phyloP scores from a whole-genome alignment of 768 basidiomycete species.

The Hortiboletus flavorubellus region DNA sequence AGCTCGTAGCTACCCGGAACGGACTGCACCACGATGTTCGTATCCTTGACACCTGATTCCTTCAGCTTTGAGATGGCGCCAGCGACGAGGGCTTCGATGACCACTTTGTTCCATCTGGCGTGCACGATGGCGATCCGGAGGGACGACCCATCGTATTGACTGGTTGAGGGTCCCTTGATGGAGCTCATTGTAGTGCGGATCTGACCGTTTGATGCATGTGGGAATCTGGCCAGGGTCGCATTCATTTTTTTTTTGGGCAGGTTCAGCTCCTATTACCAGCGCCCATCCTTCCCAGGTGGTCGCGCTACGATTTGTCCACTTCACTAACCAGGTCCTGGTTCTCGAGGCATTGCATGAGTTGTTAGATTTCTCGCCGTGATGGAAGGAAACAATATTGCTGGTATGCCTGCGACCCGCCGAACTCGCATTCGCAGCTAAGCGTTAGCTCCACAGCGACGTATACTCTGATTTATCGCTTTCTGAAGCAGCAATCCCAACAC shows the following conservation, averaged over 20 bases:
- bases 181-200: slow-evolving; percentile 27
- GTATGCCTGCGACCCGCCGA: slow-evolving; percentile 34
- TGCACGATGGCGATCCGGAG: slow-evolving; percentile 92
- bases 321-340: neutral
- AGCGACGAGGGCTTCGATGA: slow-evolving; percentile 81
- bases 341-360: slow-evolving; percentile 1
- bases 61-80: slow-evolving; percentile 81
- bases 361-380: slow-evolving; percentile 19
- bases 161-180: slow-evolving; percentile 75
- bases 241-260: neutral
- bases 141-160: slow-evolving; percentile 70
- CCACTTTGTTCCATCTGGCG: slow-evolving; percentile 89
- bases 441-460: slow-evolving; percentile 55
- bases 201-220: slow-evolving; percentile 8
- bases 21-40: slow-evolving; percentile 86
- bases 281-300: neutral
- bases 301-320: no score
- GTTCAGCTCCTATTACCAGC: neutral
- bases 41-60: slow-evolving; percentile 80
- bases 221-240: slow-evolving; percentile 1
- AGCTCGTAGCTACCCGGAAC: slow-evolving; percentile 97
- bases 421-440: slow-evolving; percentile 11
- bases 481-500: slow-evolving; percentile 57
- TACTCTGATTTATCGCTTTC: slow-evolving; percentile 71
- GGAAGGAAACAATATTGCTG: slow-evolving; percentile 49